Evolutionary conservation across 345 rosid genomes (phyloP), one percentile per base, ranked within the genome.

Genomic region (Lumnitzera racemosa): DNA sequence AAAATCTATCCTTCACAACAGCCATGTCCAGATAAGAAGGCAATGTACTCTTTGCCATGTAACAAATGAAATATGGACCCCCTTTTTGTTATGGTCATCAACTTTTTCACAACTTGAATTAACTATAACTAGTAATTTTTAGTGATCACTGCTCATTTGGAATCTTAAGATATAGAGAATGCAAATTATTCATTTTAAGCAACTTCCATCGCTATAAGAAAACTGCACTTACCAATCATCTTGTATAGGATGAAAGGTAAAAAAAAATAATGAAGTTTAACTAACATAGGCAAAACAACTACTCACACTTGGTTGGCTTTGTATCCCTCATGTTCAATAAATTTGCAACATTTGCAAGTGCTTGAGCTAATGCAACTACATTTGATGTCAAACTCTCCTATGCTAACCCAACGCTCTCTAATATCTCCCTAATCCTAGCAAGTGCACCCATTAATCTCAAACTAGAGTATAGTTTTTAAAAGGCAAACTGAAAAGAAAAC

Each of bases 311-410:
- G 72, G 96, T 94, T 23, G 84, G 74, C 51, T 90, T 96, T 16
- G 95, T 90, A 54, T 94, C 97, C 67, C 97, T 76, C n/a, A 94
- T 83, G 70, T 90, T 94, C 82, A 94, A 82, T 61, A 94, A 76
- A 75, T 94, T 90, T 0, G 95, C 92, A 16, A 94, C 90, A 70
- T 81, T 88, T 17, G 95, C 97, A 52, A 94, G 95, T 63, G 91
- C 90, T 66, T 90, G 97, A 7, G 90, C 87, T 0, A 90, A 86
- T 8, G 87, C 81, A 61, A 94, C 91, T 51, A 94, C 89, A 73
- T 83, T 88, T 0, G 97, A 90, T 0, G 95, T 81, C 43, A 36
- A 36, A 36, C 43, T 9, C 43, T 36, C 43, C 43, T 36, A 9
- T 9, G 43, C 6, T 9, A 36, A 36, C 43, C 43, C 43, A 36